Conservation (phyloP, 2,329 filamentous ascomycete species). For the Fusarium hainanense region DNA sequence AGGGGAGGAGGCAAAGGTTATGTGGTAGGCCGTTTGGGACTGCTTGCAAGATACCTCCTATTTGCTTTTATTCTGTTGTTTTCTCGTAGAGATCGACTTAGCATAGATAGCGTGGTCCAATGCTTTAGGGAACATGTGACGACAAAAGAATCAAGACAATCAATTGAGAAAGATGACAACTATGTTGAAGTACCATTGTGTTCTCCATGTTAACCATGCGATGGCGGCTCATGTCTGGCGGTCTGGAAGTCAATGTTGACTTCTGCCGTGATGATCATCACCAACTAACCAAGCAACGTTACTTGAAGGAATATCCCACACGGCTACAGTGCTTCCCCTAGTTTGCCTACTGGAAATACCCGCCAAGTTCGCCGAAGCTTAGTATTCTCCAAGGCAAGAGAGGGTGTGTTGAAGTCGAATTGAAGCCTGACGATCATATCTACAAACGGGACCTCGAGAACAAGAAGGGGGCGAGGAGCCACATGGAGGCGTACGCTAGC, state of each 20-base stretch:
- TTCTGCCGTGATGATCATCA: neutral
- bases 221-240: neutral
- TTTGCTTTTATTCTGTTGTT: constrained; percentile 20
- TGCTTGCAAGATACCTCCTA: constrained; percentile 37
- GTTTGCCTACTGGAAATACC: neutral
- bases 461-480: constrained; percentile 34
- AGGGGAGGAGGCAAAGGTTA: constrained; percentile 9
- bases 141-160: constrained; percentile 19
- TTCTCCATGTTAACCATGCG: neutral
- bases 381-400: neutral
- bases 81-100: constrained; percentile 15
- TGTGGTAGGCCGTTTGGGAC: constrained; percentile 26
- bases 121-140: constrained; percentile 4
- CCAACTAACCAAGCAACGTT: neutral
- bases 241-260: neutral
- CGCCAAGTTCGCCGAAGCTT: constrained; percentile 22
- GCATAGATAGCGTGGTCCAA: constrained; percentile 27
- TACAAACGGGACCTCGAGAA: constrained; percentile 14
- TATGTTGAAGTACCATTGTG: neutral
- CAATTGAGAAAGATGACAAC: neutral
- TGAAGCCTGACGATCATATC: constrained; percentile 22
- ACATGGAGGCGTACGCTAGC: constrained; percentile 43
- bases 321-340: neutral
- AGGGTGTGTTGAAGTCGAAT: constrained; percentile 23
- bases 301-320: neutral